Base-by-base conservation (phyloP, 1,139 yeast species). In the Kurtzmaniella quercitrusa region DNA sequence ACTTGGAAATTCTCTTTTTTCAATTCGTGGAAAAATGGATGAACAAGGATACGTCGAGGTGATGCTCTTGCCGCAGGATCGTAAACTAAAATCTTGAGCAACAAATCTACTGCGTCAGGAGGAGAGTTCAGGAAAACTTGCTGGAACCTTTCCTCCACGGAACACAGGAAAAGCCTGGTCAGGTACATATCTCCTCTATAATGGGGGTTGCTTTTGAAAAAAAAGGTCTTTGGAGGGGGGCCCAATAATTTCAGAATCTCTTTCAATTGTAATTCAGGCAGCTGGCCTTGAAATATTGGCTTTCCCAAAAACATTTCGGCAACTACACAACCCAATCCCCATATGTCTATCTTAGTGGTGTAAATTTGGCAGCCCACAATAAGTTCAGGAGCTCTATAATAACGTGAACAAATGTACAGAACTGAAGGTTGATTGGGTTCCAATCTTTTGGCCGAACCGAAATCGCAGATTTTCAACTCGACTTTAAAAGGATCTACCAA, bases 301-400 rank as follows among this genome's bases (percentile, higher is more conserved):
- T 80, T 83, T 26, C 93, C 91, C 55, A 84, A 71, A 50, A 84
- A 75, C 91, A 86, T 84, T 61, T 86, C 94, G 16, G 93, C 93
- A 50, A 85, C 68, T 8, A 85, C 93, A 70, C 95, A 86, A 1
- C 95, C 95, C 44, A 84, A 68, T 1, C 93, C 93, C 95, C 95
- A 86, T 46, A 84, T 80, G 59, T 86, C 95, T 46, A 86, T 84
- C 55, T 84, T 85, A 6, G 93, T 84, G 2, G 89, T 76, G 57
- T 86, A 86, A 41, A 79, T 70, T 35, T 85, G 77, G 54, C 88
- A 84, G 1, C 93, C 95, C 47, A 85, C 80, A 54, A 85, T 84
- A 49, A 85, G 67, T 61, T 85, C 95, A 1, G 95, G 95, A 2
- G 94, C 93, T 58, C 94, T 74, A 61, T 85, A 85, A 59, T 83